These are phyloP conservation scores for Bathelium albidoporum DNA, from an alignment of 495 filamentous ascomycete species.

Conservation along the genomic window DNA sequence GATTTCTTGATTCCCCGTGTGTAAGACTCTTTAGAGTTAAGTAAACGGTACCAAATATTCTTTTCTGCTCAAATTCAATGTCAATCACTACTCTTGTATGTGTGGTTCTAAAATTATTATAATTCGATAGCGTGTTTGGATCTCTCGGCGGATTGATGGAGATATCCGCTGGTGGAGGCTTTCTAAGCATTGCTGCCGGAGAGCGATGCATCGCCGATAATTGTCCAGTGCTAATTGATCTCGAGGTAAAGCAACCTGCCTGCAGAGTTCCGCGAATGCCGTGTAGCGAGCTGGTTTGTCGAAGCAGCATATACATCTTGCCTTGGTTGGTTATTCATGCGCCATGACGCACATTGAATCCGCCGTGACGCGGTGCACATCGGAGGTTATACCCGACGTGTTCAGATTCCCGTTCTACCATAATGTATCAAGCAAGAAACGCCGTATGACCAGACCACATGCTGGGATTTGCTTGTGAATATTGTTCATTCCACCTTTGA, in stretches of 20 bases:
- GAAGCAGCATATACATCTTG: no score
- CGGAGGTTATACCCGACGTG: no score
- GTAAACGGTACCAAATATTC: slow-evolving; percentile 62
- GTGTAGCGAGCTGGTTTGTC: no score
- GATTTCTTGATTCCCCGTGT: slow-evolving; percentile 55
- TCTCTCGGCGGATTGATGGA: slow-evolving; percentile 37
- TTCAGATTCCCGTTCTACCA: no score
- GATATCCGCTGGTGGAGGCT: slow-evolving; percentile 7
- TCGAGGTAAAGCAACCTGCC: background rate
- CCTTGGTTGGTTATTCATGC: no score
- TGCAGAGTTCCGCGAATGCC: background rate
- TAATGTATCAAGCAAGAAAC: no score
- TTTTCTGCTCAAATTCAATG: slow-evolving; percentile 69
- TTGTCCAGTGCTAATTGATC: background rate
- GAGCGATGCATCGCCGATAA: background rate
- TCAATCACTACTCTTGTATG: slow-evolving; percentile 69
- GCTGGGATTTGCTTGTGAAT: background rate
- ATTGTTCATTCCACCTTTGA: no score
- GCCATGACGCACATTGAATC: no score
- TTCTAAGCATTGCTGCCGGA: background rate
- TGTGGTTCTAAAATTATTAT: slow-evolving; percentile 68
- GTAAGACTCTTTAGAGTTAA: slow-evolving; percentile 64
- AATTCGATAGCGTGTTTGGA: slow-evolving; percentile 87
- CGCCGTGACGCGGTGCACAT: no score
- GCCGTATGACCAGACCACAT: no score